These are phyloP conservation scores for Sideroxylon spinosum DNA, from an alignment of 179 eudicot genomes.

Conservation along the genomic window DNA sequence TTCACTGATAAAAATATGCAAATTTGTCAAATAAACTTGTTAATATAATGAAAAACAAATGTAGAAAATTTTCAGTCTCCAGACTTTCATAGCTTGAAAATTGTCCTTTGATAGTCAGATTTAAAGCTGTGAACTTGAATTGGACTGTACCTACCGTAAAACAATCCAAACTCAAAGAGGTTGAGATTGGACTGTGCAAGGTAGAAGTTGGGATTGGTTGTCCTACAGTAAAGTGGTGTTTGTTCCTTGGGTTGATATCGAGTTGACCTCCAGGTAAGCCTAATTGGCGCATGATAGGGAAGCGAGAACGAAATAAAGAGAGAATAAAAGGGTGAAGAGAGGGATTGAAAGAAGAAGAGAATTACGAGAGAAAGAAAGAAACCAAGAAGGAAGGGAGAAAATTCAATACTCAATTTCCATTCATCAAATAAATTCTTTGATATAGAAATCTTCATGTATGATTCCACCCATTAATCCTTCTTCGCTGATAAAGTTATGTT, in stretches of 20 bases:
- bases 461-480: not conserved
- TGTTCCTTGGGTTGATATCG: not conserved
- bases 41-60: not conserved
- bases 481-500: not conserved
- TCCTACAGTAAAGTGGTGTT: not conserved
- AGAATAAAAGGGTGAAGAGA: no score
- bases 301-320: no score
- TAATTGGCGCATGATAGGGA: no score
- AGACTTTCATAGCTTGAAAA: not conserved
- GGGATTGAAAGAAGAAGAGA: no score
- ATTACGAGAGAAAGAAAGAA: no score
- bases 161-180: not conserved
- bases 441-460: no score
- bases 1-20: constrained; percentile 7
- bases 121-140: not conserved
- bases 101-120: not conserved
- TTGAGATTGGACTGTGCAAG: not conserved
- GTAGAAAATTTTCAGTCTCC: not conserved
- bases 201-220: constrained; percentile 9
- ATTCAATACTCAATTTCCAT: no score
- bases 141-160: not conserved
- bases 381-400: no score
- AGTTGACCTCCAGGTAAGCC: not conserved
- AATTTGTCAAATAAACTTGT: constrained; percentile 10
- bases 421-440: no score